phyloP scores from a whole-genome alignment of 2,329 filamentous ascomycete genomes.

The Penicillium brasilianum region DNA sequence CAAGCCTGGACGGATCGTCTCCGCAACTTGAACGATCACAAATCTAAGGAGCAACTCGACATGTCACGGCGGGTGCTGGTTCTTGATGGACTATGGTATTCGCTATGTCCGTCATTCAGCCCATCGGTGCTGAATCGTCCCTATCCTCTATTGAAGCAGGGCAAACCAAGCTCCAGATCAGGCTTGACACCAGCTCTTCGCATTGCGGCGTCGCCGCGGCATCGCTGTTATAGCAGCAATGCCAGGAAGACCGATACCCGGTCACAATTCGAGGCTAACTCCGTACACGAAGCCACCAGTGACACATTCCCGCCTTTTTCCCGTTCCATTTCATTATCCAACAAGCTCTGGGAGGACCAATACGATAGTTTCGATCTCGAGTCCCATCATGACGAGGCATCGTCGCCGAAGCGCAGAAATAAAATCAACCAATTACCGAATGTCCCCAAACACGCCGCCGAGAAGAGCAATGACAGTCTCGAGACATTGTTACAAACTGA shows the following conservation, averaged over 20 bases:
- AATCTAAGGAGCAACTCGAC: conserved; percentile 23
- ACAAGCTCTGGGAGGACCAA: background rate
- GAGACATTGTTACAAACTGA: conserved; percentile 39
- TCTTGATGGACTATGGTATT: conserved; percentile 49
- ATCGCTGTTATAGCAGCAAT: conserved; percentile 29
- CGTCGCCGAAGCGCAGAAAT: background rate
- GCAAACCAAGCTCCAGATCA: conserved; percentile 14
- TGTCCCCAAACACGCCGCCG: background rate
- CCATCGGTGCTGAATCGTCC: conserved; percentile 25
- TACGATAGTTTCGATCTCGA: background rate
- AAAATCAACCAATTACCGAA: background rate
- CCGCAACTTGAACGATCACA: background rate
- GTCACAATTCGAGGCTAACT: background rate
- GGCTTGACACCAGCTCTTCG: conserved; percentile 11
- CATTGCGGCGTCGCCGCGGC: conserved; percentile 19
- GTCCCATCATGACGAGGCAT: background rate
- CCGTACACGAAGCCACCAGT: background rate
- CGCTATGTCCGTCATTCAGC: conserved; percentile 46
- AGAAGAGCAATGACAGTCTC: conserved; percentile 22
- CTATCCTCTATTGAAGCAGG: conserved; percentile 15
- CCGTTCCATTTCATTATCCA: background rate
- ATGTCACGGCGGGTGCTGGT: conserved; percentile 43
- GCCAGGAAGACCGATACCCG: background rate
- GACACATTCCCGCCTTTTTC: background rate
- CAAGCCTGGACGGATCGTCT: background rate